Conservation (phyloP, 1,139 yeast genomes). For the Arxiozyma telluris region DNA sequence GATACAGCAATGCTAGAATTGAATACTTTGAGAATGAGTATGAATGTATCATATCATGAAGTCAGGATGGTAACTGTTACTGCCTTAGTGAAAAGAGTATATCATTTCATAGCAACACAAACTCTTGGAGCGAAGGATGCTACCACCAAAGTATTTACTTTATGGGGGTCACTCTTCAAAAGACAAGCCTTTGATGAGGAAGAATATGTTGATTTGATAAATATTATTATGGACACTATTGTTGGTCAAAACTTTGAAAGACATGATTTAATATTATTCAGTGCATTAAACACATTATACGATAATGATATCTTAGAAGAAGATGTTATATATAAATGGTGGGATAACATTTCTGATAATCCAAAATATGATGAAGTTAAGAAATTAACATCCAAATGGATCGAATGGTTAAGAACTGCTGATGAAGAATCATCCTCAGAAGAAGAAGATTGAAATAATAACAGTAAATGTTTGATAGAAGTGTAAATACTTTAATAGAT, state of each 20-base stretch:
- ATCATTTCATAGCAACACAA: slow-evolving; percentile 64
- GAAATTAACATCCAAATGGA: slow-evolving; percentile 56
- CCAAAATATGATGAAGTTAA: slow-evolving; percentile 44
- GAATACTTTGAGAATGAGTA: slow-evolving; percentile 91
- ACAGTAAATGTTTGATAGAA: neutral
- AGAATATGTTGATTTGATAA: slow-evolving; percentile 69
- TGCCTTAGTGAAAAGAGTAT: slow-evolving; percentile 61
- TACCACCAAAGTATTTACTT: slow-evolving; percentile 57
- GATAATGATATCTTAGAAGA: slow-evolving; percentile 77
- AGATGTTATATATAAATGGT: slow-evolving; percentile 73
- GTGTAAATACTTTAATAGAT: neutral
- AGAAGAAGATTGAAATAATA: slow-evolving; percentile 7
- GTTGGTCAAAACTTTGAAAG: slow-evolving; percentile 28
- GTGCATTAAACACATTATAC: slow-evolving; percentile 60
- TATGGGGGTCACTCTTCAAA: slow-evolving; percentile 73
- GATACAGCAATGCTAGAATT: slow-evolving; percentile 89
- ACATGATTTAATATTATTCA: slow-evolving; percentile 36
- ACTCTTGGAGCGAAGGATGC: slow-evolving; percentile 73
- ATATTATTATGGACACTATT: slow-evolving; percentile 36
- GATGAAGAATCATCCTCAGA: slow-evolving; percentile 57
- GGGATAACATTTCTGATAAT: slow-evolving; percentile 45
- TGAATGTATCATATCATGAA: slow-evolving; percentile 91
- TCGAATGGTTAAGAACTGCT: slow-evolving; percentile 81
- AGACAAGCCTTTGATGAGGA: slow-evolving; percentile 74
- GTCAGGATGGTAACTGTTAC: slow-evolving; percentile 74